Evolutionary conservation across 225 moss, liverwort and hornwort genomes (phyloP).

Genomic region (Physcomitrellopsis africana): DNA sequence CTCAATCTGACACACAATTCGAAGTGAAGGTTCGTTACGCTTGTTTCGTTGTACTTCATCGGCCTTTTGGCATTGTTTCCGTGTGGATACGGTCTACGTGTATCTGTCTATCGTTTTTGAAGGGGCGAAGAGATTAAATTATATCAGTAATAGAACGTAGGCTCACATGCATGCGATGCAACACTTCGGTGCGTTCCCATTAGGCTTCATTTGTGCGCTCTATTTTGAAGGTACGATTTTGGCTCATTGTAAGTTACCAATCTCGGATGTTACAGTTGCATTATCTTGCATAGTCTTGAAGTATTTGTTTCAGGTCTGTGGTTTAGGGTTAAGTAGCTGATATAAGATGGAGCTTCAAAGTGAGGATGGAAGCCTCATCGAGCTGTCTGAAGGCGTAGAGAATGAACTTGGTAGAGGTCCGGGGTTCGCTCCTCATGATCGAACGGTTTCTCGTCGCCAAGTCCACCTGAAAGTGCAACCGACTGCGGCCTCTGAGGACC

Average conservation of each 20-base stretch:
- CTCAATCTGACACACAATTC: background rate
- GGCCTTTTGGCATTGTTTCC: too few relatives aligned
- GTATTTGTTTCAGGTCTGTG: conserved; percentile 8
- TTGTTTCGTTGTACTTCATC: too few relatives aligned
- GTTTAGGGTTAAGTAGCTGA: background rate
- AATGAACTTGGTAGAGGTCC: conserved; percentile 57
- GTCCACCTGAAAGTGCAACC: conserved; percentile 35
- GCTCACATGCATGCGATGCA: too few relatives aligned
- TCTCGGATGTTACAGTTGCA: background rate
- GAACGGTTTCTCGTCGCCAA: conserved; percentile 54
- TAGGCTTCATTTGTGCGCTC: too few relatives aligned
- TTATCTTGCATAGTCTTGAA: background rate
- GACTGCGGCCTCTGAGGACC: background rate
- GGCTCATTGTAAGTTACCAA: too few relatives aligned
- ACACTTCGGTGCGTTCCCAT: too few relatives aligned
- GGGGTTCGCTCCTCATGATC: conserved; percentile 45
- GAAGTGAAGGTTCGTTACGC: background rate
- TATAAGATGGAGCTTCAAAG: conserved; percentile 49
- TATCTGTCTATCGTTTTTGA: too few relatives aligned
- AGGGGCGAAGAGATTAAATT: too few relatives aligned
- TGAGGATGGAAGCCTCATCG: conserved; percentile 49
- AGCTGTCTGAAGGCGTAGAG: conserved; percentile 27
- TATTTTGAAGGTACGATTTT: too few relatives aligned
- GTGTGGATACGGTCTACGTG: too few relatives aligned
- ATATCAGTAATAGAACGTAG: too few relatives aligned